Conservation (phyloP, 495 filamentous ascomycete genomes). For the Thermochaetoides thermophila region DNA sequence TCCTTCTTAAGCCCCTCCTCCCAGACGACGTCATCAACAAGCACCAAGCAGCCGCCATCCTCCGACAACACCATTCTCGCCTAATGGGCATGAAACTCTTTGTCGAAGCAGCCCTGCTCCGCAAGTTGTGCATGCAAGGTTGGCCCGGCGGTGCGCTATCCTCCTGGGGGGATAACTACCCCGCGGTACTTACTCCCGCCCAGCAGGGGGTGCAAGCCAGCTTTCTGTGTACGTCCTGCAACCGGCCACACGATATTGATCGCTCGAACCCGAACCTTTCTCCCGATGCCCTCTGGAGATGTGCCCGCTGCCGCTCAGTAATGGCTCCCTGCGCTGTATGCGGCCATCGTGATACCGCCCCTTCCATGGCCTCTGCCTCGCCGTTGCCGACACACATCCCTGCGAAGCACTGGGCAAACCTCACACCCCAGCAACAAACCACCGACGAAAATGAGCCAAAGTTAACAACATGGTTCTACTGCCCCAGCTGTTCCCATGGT, state of each 20-base stretch:
- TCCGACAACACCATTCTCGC: slow-evolving; percentile 49
- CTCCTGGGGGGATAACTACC: slow-evolving; percentile 34
- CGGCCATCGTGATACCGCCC: slow-evolving; percentile 21
- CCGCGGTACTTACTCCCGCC: slow-evolving; percentile 43
- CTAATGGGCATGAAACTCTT: slow-evolving; percentile 50
- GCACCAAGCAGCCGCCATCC: slow-evolving; percentile 36
- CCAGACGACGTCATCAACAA: slow-evolving; percentile 32
- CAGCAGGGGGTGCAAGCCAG: slow-evolving; percentile 30
- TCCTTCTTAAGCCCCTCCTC: slow-evolving; percentile 36
- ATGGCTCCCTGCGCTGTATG: slow-evolving; percentile 33
- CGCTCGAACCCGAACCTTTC: slow-evolving; percentile 17
- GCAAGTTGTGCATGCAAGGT: slow-evolving; percentile 44
- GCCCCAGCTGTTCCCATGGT: slow-evolving; percentile 60
- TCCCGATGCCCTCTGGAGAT: slow-evolving; percentile 31
- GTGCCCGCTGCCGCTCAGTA: slow-evolving; percentile 26
- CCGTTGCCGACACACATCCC: neutral
- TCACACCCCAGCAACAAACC: no score
- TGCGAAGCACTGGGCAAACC: no score
- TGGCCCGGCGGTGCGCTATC: slow-evolving; percentile 29
- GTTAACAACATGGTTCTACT: slow-evolving; percentile 47
- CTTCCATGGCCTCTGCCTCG: slow-evolving; percentile 7
- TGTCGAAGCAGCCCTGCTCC: slow-evolving; percentile 51
- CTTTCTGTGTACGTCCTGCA: slow-evolving; percentile 36
- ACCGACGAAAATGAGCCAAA: neutral
- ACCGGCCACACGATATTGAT: slow-evolving; percentile 38